Base-by-base conservation (phyloP, 495 filamentous ascomycete species). In the Annulohypoxylon maeteangense region DNA sequence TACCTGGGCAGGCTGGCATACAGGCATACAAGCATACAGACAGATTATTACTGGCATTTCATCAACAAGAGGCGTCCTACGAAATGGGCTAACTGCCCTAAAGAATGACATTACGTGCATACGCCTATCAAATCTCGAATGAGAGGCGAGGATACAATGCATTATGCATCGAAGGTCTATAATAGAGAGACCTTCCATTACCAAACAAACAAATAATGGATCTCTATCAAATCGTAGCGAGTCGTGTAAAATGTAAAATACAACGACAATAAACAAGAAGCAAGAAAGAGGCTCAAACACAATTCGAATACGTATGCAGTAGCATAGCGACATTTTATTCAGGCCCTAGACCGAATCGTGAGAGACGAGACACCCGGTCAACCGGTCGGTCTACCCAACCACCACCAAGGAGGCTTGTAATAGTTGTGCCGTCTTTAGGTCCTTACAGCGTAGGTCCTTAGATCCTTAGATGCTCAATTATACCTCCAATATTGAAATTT, bases 141-240 rank as follows among this genome's bases (percentile, higher is more conserved):
- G 38, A 51, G n/a, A n/a, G n/a, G n/a, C n/a, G n/a, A n/a, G 34
- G 50, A 55, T 60, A 68, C 70, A 73, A 73, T 68, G 70, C 70
- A 73, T 68, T 68, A 73, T 73, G 70, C 65, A 68, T 22, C 62
- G 20, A 68, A 61, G 70, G 65, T 58, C 61, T 51, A 36, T 31
- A 61, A 12, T 42, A 34, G 45, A 57, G 61, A 57, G 65, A 16
- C 70, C 70, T 23, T 54, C 50, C 40, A 14, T 40, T 62, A 69
- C 64, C 59, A 73, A 73, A 68, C 70, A 73, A 73, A 66, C 56
- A 73, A 73, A 73, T 68, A 73, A 73, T 68, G 66, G 42, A 57
- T 45, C 12, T 36, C n/a, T 29, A 22, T 38, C 50, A 48, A 29
- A 44, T 64, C 48, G 59, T 62, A 59, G 63, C 53, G 45, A 67